Percentiles rank a stretch among this genome's conserved stretches.
phyloP scores from a whole-genome alignment of 495 filamentous ascomycete species.

The Penicillium cataractarum region DNA sequence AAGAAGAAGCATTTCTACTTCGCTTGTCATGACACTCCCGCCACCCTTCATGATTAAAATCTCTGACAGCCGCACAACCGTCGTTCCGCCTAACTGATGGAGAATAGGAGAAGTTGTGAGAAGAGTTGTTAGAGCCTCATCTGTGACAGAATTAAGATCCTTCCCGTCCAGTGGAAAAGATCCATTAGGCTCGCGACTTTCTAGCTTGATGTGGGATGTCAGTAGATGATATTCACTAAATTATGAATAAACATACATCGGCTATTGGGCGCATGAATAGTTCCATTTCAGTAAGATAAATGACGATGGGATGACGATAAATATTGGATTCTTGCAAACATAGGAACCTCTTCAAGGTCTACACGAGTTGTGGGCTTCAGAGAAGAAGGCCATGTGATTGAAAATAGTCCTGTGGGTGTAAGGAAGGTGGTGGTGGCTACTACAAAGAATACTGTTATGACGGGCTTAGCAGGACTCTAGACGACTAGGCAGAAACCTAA shows the following conservation, averaged over 20 bases:
- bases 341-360: not conserved
- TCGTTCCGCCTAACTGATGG: slow-evolving; percentile 16
- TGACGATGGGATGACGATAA: slow-evolving; percentile 10
- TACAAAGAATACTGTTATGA: too few species aligned
- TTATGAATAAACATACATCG: slow-evolving; percentile 11
- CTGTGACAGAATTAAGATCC: slow-evolving; percentile 16
- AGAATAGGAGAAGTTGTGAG: slow-evolving; percentile 22
- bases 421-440: too few species aligned
- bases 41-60: slow-evolving; percentile 23
- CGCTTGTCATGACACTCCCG: slow-evolving; percentile 21
- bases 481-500: too few species aligned
- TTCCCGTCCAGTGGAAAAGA: slow-evolving; percentile 15
- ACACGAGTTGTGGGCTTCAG: too few species aligned
- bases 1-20: slow-evolving; percentile 21
- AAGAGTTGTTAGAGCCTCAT: slow-evolving; percentile 22
- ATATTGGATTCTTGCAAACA: slow-evolving; percentile 5
- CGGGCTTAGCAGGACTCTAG: too few species aligned
- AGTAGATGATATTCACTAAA: slow-evolving; percentile 10
- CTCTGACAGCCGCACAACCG: slow-evolving; percentile 25
- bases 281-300: slow-evolving; percentile 7
- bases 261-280: slow-evolving; percentile 11
- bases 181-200: slow-evolving; percentile 9
- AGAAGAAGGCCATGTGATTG: too few species aligned
- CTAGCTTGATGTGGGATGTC: slow-evolving; percentile 10
- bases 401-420: too few species aligned